Evolutionary conservation across 2,329 filamentous ascomycete genomes (phyloP).

Genomic region (Paracoccidioides lutzii): DNA sequence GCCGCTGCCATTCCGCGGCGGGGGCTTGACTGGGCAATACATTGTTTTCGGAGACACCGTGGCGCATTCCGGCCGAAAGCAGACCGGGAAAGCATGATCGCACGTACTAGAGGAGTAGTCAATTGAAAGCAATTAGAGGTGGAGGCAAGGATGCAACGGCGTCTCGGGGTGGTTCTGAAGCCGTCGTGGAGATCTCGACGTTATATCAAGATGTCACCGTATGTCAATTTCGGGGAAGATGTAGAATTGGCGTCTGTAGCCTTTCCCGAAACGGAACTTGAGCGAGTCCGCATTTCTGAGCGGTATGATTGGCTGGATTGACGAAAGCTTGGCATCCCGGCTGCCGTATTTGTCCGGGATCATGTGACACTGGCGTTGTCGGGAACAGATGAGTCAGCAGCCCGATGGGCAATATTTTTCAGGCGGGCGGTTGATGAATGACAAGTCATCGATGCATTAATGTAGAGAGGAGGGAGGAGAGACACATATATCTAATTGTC

Average conservation of each 20-base stretch:
- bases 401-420: not conserved
- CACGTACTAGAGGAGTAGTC: constrained; percentile 40
- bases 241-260: no score
- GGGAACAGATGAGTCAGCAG: no score
- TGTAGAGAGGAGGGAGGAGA: no score
- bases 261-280: no score
- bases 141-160: constrained; percentile 16
- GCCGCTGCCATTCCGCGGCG: constrained; percentile 53
- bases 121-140: constrained; percentile 7
- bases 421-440: not conserved
- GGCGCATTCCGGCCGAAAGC: constrained; percentile 51
- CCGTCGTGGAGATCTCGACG: not conserved
- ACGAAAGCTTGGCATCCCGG: constrained; percentile 19
- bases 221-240: no score
- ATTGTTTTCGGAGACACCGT: constrained; percentile 47
- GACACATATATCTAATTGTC: not conserved
- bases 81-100: constrained; percentile 56
- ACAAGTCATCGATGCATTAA: no score
- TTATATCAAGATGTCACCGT: not conserved
- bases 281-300: constrained; percentile 3
- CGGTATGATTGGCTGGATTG: constrained; percentile 27
- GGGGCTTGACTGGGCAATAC: constrained; percentile 43
- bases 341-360: constrained; percentile 2
- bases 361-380: constrained; percentile 3
- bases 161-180: not conserved